Percentiles rank a stretch among this genome's conserved stretches.
These are phyloP conservation scores for Kwoniella dendrophila DNA, from an alignment of 768 basidiomycete genomes.

Conservation along the genomic window DNA sequence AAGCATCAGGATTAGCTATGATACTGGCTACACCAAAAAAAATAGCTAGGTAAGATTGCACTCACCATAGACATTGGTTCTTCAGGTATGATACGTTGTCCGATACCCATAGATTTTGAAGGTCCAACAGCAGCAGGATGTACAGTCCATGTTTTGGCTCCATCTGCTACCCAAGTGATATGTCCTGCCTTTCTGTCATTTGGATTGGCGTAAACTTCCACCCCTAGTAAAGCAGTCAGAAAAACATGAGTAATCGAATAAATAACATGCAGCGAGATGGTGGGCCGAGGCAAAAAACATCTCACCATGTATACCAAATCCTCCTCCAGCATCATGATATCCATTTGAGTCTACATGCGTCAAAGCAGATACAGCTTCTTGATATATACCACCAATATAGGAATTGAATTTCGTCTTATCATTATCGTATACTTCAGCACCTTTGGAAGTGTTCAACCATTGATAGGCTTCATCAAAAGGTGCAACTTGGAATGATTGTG, in stretches of 20 bases:
- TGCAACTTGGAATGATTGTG: slow-evolving; percentile 70
- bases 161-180: slow-evolving; percentile 79
- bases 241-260: slow-evolving; percentile 50
- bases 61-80: slow-evolving; percentile 77
- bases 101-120: slow-evolving; percentile 64
- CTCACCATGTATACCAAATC: slow-evolving; percentile 39
- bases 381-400: slow-evolving; percentile 57
- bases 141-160: slow-evolving; percentile 70
- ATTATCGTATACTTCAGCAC: slow-evolving; percentile 45
- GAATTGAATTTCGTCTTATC: slow-evolving; percentile 55
- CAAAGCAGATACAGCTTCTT: slow-evolving; percentile 42
- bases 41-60: background rate
- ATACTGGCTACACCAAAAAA: background rate
- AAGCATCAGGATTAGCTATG: background rate
- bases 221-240: slow-evolving; percentile 67
- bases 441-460: slow-evolving; percentile 56
- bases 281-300: no score
- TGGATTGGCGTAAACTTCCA: slow-evolving; percentile 80
- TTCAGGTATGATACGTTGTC: slow-evolving; percentile 72
- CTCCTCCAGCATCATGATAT: slow-evolving; percentile 26
- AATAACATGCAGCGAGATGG: no score
- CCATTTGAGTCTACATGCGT: slow-evolving; percentile 27
- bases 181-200: slow-evolving; percentile 68
- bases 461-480: slow-evolving; percentile 75
- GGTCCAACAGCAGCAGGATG: slow-evolving; percentile 69